Evolutionary conservation across 495 filamentous ascomycete genomes (phyloP).

Genomic region (Trypethelium eluteriae): DNA sequence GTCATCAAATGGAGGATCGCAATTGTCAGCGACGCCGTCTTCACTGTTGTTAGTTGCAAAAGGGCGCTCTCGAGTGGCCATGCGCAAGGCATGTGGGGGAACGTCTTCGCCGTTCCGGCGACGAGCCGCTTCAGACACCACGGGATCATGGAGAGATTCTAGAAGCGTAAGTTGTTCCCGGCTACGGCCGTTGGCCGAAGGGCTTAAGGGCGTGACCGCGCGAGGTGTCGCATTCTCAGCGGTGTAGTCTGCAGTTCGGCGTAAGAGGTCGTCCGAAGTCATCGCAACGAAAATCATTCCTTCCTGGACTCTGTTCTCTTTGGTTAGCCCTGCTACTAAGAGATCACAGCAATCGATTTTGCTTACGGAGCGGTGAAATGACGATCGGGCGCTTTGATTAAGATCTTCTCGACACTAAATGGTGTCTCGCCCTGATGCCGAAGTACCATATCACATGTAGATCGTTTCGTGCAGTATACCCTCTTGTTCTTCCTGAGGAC

Average conservation of each 20-base stretch:
- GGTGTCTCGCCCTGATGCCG: slow-evolving; percentile 67
- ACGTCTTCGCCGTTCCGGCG: slow-evolving; percentile 9
- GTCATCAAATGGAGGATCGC: slow-evolving; percentile 15
- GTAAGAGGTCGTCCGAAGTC: slow-evolving; percentile 60
- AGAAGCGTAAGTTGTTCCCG: not conserved
- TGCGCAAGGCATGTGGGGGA: slow-evolving; percentile 13
- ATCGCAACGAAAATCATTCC: slow-evolving; percentile 91
- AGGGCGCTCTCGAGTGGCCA: not conserved
- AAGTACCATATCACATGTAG: slow-evolving; percentile 75
- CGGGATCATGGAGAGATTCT: not conserved
- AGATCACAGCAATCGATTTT: slow-evolving; percentile 3
- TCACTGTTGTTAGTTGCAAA: slow-evolving; percentile 11
- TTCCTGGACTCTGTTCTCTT: slow-evolving; percentile 63
- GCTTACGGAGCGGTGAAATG: slow-evolving; percentile 83
- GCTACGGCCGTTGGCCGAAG: not conserved
- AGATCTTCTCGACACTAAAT: slow-evolving; percentile 72
- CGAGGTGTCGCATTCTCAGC: not conserved
- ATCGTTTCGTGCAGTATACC: slow-evolving; percentile 82
- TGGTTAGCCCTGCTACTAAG: slow-evolving; percentile 18
- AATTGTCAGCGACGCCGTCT: not conserved
- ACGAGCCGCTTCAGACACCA: not conserved
- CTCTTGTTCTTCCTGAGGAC: slow-evolving; percentile 71
- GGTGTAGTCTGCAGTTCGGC: slow-evolving; percentile 5
- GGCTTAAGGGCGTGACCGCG: slow-evolving; percentile 1
- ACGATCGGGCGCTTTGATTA: slow-evolving; percentile 76